phyloP scores from a whole-genome alignment of 1,284 basidiomycete species.

The Wolfiporia cocos region DNA sequence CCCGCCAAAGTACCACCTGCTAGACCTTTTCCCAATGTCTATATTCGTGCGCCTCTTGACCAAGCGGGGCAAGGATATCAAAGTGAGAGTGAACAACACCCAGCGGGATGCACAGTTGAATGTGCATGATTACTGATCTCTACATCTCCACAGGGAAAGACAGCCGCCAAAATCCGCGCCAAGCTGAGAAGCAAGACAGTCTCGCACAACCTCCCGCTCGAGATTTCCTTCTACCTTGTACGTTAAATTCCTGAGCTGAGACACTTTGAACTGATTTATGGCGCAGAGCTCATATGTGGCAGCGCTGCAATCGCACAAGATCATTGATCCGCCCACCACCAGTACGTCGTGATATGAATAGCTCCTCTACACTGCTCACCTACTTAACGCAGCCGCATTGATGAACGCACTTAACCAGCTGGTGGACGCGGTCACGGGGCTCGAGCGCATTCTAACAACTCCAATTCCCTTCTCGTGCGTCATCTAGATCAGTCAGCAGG shows the following conservation, averaged over 20 bases:
- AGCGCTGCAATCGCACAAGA: constrained; percentile 52
- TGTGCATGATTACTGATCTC: not conserved
- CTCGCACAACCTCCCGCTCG: constrained; percentile 67
- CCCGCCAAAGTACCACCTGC: constrained; percentile 58
- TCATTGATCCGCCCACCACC: constrained; percentile 57
- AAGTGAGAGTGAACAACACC: constrained; percentile 25
- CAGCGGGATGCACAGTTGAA: too few relatives aligned
- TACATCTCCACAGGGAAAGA: constrained; percentile 32
- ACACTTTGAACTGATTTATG: not conserved
- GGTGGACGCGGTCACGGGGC: constrained; percentile 61
- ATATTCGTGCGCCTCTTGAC: constrained; percentile 44
- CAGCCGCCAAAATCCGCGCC: constrained; percentile 47
- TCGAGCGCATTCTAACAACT: constrained; percentile 74
- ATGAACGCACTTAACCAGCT: constrained; percentile 48
- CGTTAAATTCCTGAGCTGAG: constrained; percentile 17
- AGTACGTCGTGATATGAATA: constrained; percentile 34
- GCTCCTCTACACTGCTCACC: constrained; percentile 1
- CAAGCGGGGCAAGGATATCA: constrained; percentile 40
- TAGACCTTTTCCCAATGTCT: constrained; percentile 70
- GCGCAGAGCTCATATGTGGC: constrained; percentile 60
- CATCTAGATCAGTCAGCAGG: not conserved
- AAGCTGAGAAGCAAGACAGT: constrained; percentile 38
- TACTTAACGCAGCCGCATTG: constrained; percentile 40
- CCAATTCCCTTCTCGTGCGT: constrained; percentile 72
- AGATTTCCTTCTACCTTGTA: constrained; percentile 70